Percentiles rank a stretch among this genome's conserved stretches.
These are phyloP conservation scores for Nyssa sinensis DNA, from an alignment of 148 eudicot species.

Conservation along the genomic window DNA sequence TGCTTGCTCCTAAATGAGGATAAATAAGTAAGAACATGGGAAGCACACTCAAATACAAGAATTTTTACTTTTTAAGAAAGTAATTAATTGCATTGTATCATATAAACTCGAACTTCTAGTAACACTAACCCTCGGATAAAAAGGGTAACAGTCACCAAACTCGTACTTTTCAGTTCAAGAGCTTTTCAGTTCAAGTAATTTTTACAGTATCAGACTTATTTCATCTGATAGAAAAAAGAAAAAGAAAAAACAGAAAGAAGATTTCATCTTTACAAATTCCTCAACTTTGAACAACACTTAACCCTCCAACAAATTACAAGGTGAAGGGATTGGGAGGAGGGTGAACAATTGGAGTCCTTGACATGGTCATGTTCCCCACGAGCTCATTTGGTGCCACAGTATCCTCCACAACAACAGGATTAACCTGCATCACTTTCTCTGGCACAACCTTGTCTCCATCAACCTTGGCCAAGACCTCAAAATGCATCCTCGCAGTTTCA, in stretches of 20 bases:
- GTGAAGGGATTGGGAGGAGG: constrained; percentile 59
- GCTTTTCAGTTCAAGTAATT: neutral
- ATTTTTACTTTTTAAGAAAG: too few relatives aligned
- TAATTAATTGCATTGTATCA: too few relatives aligned
- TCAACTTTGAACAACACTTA: neutral
- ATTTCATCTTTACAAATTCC: constrained; percentile 1
- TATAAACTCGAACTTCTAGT: neutral
- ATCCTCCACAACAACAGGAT: constrained; percentile 65
- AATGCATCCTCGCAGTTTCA: constrained; percentile 73
- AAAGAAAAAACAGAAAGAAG: neutral
- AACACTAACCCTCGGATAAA: neutral
- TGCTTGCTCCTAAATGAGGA: too few relatives aligned
- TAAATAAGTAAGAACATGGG: neutral
- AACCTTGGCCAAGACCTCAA: constrained; percentile 89
- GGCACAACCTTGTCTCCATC: constrained; percentile 86
- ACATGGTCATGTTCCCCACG: constrained; percentile 58
- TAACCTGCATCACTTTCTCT: constrained; percentile 71
- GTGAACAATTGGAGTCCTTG: constrained; percentile 55
- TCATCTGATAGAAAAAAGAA: neutral
- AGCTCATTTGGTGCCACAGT: constrained; percentile 45
- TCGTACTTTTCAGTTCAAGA: neutral
- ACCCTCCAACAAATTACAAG: constrained; percentile 33
- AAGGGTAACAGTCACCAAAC: too few relatives aligned
- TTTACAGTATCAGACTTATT: neutral
- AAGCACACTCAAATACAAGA: neutral